Conservation (phyloP, 148 eudicot species). For the Camellia lanceoleosa region DNA sequence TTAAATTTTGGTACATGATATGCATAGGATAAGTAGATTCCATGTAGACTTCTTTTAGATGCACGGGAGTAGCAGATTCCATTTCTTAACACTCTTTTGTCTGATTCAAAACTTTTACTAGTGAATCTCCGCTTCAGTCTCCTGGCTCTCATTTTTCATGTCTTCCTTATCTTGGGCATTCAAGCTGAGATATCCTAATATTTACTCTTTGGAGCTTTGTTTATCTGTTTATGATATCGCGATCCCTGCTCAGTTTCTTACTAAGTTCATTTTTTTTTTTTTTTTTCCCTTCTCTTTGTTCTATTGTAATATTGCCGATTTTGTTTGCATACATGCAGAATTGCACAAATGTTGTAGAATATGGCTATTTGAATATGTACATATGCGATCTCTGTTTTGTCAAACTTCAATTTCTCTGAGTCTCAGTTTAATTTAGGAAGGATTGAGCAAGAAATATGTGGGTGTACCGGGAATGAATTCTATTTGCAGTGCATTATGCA, state of each 20-base stretch:
- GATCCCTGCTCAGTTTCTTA: neutral
- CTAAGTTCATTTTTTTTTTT: neutral
- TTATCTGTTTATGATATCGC: neutral
- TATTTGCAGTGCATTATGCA: constrained; percentile 71
- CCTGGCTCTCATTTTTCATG: neutral
- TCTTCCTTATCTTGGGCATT: neutral
- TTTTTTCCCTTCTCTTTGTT: too few relatives aligned
- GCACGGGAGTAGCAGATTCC: neutral
- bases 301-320: neutral
- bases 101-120: neutral
- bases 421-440: constrained; percentile 50
- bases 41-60: neutral
- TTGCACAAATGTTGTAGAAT: neutral
- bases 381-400: constrained; percentile 6
- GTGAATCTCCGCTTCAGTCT: neutral
- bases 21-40: neutral
- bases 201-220: too few relatives aligned
- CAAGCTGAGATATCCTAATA: constrained; percentile 5
- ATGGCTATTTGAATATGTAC: neutral
- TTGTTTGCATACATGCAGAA: neutral
- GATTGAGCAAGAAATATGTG: constrained; percentile 62
- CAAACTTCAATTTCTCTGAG: constrained; percentile 2
- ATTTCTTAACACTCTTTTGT: neutral
- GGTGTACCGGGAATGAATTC: constrained; percentile 97
- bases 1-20: neutral